Evolutionary conservation across 345 rosid genomes (phyloP), one percentile per base, ranked within the genome.

Genomic region (Eucalyptus shirleyi): DNA sequence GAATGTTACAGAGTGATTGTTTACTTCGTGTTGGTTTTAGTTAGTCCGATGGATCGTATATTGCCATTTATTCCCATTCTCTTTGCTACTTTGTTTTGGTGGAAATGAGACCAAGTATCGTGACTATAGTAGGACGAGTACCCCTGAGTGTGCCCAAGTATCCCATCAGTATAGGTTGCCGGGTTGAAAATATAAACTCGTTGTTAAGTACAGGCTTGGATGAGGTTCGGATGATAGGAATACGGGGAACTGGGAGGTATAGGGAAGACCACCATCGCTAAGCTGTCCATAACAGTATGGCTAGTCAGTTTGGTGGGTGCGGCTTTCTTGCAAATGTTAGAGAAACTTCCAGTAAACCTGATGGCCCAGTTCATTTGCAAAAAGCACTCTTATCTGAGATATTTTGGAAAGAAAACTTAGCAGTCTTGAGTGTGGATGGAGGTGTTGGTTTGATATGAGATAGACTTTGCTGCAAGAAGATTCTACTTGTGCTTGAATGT

Each of bases 271-370:
- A 40, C 40, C 40, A 40, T 40, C 40, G 5, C 5, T 40, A 40
- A 40, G 40, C 40, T 40, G 40, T 40, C 40, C 40, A 40, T 34
- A 90, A 92, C 50, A 7, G 45, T 32, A 81, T 92, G 17, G 82
- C 89, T 28, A 45, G 81, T 23, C 53, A 26, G 26, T 95, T 94
- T 72, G 91, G 93, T 19, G 91, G 92, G 32, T 86, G 87, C 28
- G 86, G 88, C 90, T 90, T 95, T 18, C 77, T 92, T 23, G 81
- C 86, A 19, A 91, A 92, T 86, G 95, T 94, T 37, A 91, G 93
- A 87, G 91, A 92, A 88, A 90, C 19, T 6, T 49, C 89, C 5
- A 34, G 11, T 67, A 86, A 85, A 28, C 60, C 40, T 40, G 34
- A 87, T 4, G 87, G 87, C 60, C 37, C 59, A 1, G 89, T 65